These are phyloP conservation scores for Boletales sp. DNA, from an alignment of 768 basidiomycete genomes.

Conservation along the genomic window DNA sequence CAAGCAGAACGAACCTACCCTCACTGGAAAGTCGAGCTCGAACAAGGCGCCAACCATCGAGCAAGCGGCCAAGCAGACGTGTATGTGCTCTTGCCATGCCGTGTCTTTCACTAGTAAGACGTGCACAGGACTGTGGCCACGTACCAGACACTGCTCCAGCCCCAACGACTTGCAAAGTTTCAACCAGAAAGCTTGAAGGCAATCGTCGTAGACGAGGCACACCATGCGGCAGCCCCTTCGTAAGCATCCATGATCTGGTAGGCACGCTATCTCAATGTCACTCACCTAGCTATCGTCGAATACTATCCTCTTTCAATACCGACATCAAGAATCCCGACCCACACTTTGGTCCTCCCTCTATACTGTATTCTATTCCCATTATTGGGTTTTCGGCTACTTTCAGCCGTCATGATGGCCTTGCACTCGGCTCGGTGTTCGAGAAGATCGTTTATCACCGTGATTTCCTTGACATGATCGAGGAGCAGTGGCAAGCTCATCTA, in stretches of 20 bases:
- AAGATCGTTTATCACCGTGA: slow-evolving; percentile 90
- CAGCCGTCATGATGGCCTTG: slow-evolving; percentile 85
- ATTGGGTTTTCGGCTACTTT: slow-evolving; percentile 97
- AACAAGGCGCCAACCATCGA: slow-evolving; percentile 74
- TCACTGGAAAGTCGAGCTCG: slow-evolving; percentile 81
- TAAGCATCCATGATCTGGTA: slow-evolving; percentile 31
- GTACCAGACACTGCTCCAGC: slow-evolving; percentile 76
- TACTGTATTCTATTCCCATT: slow-evolving; percentile 63
- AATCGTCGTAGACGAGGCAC: slow-evolving; percentile 89
- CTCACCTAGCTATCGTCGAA: slow-evolving; percentile 62
- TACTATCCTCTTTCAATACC: slow-evolving; percentile 80
- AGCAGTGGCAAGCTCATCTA: slow-evolving; percentile 61
- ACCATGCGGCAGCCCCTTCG: slow-evolving; percentile 93
- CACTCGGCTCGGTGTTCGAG: slow-evolving; percentile 85
- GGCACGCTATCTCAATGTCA: slow-evolving; percentile 3
- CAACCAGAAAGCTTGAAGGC: slow-evolving; percentile 63
- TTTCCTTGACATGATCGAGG: slow-evolving; percentile 89
- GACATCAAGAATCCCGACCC: slow-evolving; percentile 55
- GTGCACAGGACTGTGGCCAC: slow-evolving; percentile 74
- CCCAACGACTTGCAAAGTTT: slow-evolving; percentile 70
- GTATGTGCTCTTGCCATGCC: slow-evolving; percentile 36
- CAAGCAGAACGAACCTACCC: slow-evolving; percentile 69
- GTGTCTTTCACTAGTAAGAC: background rate
- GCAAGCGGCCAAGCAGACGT: slow-evolving; percentile 84
- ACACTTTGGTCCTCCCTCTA: slow-evolving; percentile 33